Evolutionary conservation across 306 rosid species (phyloP), one percentile per base, ranked within the genome.

Genomic region (Ochetophila trinervis): DNA sequence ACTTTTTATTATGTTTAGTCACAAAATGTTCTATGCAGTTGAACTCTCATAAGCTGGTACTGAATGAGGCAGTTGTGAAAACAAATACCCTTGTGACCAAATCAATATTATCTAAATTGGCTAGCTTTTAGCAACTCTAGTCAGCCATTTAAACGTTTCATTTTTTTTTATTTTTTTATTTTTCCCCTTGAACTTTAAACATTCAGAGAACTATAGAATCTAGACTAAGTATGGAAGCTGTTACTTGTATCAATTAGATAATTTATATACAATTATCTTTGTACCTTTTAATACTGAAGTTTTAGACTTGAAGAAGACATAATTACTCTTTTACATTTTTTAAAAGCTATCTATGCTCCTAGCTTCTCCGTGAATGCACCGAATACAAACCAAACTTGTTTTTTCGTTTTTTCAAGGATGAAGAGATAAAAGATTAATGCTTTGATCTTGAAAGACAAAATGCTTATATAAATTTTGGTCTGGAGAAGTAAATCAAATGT

Each of bases 1-100:
- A 76, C 71, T 71, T 80, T 68, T 63, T 75, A 72, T 36, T 76
- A 57, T 76, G 81, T 45, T 72, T 80, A 17, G 66, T 71, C 53
- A 76, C 65, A 44, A 80, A 68, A 76, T 80, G 81, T 61, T 71
- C 81, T 67, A 52, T 47, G 13, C 48, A 72, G 37, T 48, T 76
- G 73, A 68, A 71, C 66, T 55, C 73, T 53, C 78, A 75, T 55
- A 80, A 57, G 75, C 66, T 53, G 42, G 14, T 50, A 23, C 55
- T 80, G 78, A 64, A 67, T 62, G 62, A 48, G 58, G 81, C 62
- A 59, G 81, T 68, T 35, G 72, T 63, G 66, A 53, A 44, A 30
- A 70, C 76, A 21, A 68, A 61, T 67, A 76, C 78, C 18, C 45
- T 76, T 45, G 69, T 80, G 17, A 60, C 73, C 47, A 76, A 63